These are phyloP conservation scores for Tylopilus microsporus DNA, from an alignment of 1,284 basidiomycete species.

Conservation along the genomic window DNA sequence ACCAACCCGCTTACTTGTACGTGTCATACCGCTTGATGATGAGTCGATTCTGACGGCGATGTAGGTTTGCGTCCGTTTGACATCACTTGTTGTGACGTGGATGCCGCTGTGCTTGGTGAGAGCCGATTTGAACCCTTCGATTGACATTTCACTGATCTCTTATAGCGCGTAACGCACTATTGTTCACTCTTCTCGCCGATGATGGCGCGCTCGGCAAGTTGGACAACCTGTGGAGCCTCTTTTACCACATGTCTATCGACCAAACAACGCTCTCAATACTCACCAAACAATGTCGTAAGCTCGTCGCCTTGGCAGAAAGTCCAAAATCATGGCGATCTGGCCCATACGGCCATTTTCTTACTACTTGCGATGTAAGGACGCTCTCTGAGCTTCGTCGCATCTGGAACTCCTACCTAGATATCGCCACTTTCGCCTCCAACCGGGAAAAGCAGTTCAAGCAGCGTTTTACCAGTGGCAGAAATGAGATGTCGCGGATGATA, in stretches of 20 bases:
- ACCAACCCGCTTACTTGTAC: slow-evolving; percentile 4
- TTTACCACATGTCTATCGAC: slow-evolving; percentile 53
- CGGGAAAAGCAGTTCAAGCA: slow-evolving; percentile 20
- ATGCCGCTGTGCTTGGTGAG: slow-evolving; percentile 52
- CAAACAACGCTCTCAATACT: slow-evolving; percentile 35
- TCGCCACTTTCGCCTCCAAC: slow-evolving; percentile 5
- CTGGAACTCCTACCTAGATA: slow-evolving; percentile 39
- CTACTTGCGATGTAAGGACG: slow-evolving; percentile 37
- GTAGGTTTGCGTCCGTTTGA: slow-evolving; percentile 40
- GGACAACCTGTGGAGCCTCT: slow-evolving; percentile 47
- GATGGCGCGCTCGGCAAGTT: slow-evolving; percentile 14
- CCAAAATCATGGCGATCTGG: slow-evolving; percentile 41
- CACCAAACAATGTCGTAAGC: slow-evolving; percentile 41
- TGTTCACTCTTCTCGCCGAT: slow-evolving; percentile 38
- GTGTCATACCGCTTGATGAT: neutral
- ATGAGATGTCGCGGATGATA: neutral
- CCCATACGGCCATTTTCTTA: slow-evolving; percentile 38
- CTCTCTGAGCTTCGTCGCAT: slow-evolving; percentile 38
- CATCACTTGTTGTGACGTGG: slow-evolving; percentile 58
- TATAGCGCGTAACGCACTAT: slow-evolving; percentile 40
- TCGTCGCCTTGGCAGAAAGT: slow-evolving; percentile 35
- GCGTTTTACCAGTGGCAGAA: slow-evolving; percentile 13
- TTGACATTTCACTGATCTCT: neutral
- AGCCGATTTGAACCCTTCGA: neutral
- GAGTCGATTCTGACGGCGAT: neutral